Evolutionary conservation across 768 basidiomycete species (phyloP).

Genomic region (Fomitopsis serialis): DNA sequence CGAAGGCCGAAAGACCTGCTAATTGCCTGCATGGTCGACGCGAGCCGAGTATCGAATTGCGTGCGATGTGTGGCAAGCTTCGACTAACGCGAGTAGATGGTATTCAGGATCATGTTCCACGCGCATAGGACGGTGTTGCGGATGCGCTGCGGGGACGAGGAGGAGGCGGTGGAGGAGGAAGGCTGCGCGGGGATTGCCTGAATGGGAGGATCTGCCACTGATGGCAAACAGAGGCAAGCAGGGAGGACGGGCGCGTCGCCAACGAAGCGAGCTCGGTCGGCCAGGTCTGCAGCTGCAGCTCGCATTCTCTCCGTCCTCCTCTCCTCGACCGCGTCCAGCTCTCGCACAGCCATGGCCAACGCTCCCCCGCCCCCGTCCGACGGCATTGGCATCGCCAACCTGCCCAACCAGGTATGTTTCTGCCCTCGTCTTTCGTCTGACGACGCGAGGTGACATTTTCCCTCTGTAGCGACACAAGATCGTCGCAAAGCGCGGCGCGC

Average conservation of each 20-base stretch:
- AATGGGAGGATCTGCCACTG: neutral
- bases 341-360: constrained; percentile 3
- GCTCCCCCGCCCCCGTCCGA: constrained; percentile 36
- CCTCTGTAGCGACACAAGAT: constrained; percentile 89
- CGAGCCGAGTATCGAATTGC: no score
- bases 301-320: constrained; percentile 1
- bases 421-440: constrained; percentile 11
- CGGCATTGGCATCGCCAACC: constrained; percentile 92
- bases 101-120: no score
- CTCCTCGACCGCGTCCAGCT: neutral
- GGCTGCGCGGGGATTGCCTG: neutral
- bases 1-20: no score
- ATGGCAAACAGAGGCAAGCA: neutral
- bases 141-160: neutral
- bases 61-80: no score
- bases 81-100: no score
- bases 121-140: no score
- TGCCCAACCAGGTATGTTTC: constrained; percentile 88
- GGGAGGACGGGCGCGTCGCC: neutral
- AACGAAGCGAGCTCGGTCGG: neutral
- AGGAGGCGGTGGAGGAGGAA: neutral
- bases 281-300: neutral
- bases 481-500: constrained; percentile 93
- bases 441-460: constrained; percentile 4
- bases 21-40: no score